Evolutionary conservation across 345 rosid species (phyloP), one percentile per base, ranked within the genome.

Genomic region (Draba incana): DNA sequence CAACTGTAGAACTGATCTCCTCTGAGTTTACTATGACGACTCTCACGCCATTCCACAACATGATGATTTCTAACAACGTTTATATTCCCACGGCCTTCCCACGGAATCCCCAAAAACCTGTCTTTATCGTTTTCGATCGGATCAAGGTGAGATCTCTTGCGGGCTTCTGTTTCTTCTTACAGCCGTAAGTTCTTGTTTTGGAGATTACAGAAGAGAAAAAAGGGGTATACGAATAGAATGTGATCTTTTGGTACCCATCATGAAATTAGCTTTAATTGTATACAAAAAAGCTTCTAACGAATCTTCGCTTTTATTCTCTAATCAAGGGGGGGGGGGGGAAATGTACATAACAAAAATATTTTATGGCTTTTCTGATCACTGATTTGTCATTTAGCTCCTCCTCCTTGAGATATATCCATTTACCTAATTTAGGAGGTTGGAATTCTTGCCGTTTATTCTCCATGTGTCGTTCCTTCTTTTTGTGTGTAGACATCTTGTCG

Each of bases 1-100:
- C 82, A 24, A 78, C 75, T 80, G 79, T 79, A 92, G 92, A 66
- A 81, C 82, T 81, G 82, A 84, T 85, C 78, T 69, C 3, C 84
- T 57, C 74, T 79, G 82, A 83, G 81, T 82, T 54, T 61, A 81
- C 57, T 28, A 28, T 28, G 76, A 87, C 78, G 7, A 82, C 82
- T 86, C 82, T 86, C 82, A 88, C 86, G 74, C 76, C 62, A 78
- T 78, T 63, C 10, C 70, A 42, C 60, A 71, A 63, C 63, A 24
- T 54, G 75, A 62, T 64, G 80, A 69, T 62, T 69, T 25, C 62
- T 60, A 67, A 72, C 76, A 50, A 49, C 20, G 65, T 57, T 71
- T 54, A 53, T 62, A 54, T 54, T 71, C 41, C 75, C 71, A 64
- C 46, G 59, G n/a, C 65, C 42, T 71, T 55, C 47, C 27, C 50